Conservation (phyloP, 495 filamentous ascomycete genomes). For the Massariosphaeria phaeospora region DNA sequence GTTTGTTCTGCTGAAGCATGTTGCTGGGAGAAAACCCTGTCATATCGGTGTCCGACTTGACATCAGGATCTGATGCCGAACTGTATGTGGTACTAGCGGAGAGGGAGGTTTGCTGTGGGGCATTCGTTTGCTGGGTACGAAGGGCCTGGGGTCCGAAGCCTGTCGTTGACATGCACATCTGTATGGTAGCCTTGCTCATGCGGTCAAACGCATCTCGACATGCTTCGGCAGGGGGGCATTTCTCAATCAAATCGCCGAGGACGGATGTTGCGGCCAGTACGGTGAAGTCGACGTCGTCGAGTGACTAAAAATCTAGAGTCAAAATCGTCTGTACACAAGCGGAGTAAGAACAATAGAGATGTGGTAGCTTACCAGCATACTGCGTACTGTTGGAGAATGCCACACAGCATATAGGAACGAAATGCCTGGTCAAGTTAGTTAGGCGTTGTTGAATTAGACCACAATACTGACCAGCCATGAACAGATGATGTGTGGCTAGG, state of each 20-base stretch:
- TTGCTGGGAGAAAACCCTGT: slow-evolving; percentile 15
- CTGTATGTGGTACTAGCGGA: slow-evolving; percentile 15
- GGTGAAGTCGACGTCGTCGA: slow-evolving; percentile 95
- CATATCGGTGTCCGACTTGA: slow-evolving; percentile 20
- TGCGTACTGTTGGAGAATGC: slow-evolving; percentile 86
- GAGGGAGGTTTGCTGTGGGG: slow-evolving; percentile 15
- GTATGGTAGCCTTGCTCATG: slow-evolving; percentile 89
- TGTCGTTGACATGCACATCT: slow-evolving; percentile 80
- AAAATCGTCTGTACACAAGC: neutral
- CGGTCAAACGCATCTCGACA: slow-evolving; percentile 93
- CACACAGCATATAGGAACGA: slow-evolving; percentile 96
- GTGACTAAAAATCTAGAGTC: slow-evolving; percentile 50
- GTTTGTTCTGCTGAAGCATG: slow-evolving; percentile 36
- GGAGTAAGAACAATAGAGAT: too few relatives aligned
- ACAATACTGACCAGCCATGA: slow-evolving; percentile 72
- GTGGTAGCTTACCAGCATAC: slow-evolving; percentile 72
- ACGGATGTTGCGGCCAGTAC: slow-evolving; percentile 93
- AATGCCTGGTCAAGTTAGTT: slow-evolving; percentile 53
- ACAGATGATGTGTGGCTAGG: slow-evolving; percentile 92
- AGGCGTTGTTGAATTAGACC: neutral
- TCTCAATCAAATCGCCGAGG: slow-evolving; percentile 66
- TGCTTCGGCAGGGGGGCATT: slow-evolving; percentile 74
- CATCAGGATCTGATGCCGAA: slow-evolving; percentile 15
- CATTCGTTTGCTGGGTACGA: neutral
- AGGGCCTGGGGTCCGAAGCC: slow-evolving; percentile 60